Evolutionary conservation across 139 green algal species (phyloP), one percentile per base, ranked within the genome.

Genomic region (Auxenochlorella pyrenoidosa): DNA sequence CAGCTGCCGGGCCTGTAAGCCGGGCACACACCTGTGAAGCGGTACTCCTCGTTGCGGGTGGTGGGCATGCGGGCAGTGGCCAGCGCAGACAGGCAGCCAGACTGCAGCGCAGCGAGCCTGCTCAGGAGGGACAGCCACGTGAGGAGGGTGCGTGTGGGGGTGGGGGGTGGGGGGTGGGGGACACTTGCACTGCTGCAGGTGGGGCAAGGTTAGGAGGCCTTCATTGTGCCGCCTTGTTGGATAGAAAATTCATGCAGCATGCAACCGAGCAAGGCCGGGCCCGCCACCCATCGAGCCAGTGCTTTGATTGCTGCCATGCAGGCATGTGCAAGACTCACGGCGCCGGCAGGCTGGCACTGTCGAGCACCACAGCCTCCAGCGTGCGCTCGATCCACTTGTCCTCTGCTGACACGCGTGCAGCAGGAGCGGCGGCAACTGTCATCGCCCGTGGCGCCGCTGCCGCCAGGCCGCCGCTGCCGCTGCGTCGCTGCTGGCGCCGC

Each of bases 21-120:
- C n/a, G n/a, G n/a, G n/a, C n/a, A 13, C 54, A 63, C 10, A 63
- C 54, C 54, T 63, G 96, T 98, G 91, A 94, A 98, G 19, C 96
- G 91, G 65, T 95, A 98, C n/a, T 96, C 94, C 83, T 98, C 96
- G 76, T 96, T 94, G 65, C 90, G 89, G 5, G 85, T 96, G 44
- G 87, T 97, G 40, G 96, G 96, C 94, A 98, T 95, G 36, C 94
- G 93, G 75, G 94, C 54, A 0, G 88, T 94, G 36, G 72, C 76
- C 36, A 97, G 79, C 19, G 93, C 91, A 3, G 72, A 32, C 34
- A 84, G 59, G 85, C 91, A 94, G 30, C 66, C 38, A 30, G 68
- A 44, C 5, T 75, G 87, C 60, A 97, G 76, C 5, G 38, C 71
- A 0, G 91, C 38, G 51, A 94, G 73, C 79, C 89, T 93, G 85